Percentiles rank a stretch among this genome's conserved stretches.
These are phyloP conservation scores for Rutidosis leptorrhynchoides DNA, from an alignment of 129 eudicot species.

Conservation along the genomic window DNA sequence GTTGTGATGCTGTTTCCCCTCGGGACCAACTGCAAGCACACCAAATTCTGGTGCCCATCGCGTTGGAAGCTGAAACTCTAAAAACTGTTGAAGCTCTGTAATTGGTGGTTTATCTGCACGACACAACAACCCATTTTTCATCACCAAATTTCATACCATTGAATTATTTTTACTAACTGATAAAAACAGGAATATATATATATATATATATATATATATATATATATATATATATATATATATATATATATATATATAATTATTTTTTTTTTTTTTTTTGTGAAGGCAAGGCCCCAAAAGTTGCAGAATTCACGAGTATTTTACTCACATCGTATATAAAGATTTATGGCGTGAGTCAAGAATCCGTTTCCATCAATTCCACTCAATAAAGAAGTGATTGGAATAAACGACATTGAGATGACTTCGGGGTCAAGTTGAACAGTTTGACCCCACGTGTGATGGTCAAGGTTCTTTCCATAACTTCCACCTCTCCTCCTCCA, in stretches of 20 bases:
- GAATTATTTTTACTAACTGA: neutral
- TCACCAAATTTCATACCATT: constrained; percentile 1
- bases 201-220: no score
- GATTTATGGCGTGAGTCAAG: constrained; percentile 72
- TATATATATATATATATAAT: no score
- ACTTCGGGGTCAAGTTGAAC: constrained; percentile 70
- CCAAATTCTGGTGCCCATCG: constrained; percentile 81
- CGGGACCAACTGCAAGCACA: constrained; percentile 69
- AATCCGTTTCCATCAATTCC: constrained; percentile 78
- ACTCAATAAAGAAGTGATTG: constrained; percentile 60
- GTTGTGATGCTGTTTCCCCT: constrained; percentile 48
- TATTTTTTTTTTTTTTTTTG: no score
- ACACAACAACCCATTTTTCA: neutral
- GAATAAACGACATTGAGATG: constrained; percentile 65
- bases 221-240: no score
- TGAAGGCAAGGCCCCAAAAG: no score
- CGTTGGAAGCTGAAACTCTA: constrained; percentile 75
- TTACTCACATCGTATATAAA: constrained; percentile 66
- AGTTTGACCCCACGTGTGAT: constrained; percentile 61
- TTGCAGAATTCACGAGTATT: no score
- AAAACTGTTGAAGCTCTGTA: constrained; percentile 64
- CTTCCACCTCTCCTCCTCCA: constrained; percentile 82
- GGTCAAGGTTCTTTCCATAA: constrained; percentile 41
- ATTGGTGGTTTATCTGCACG: constrained; percentile 73
- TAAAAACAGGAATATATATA: no score